Base-by-base conservation (phyloP, 2,329 filamentous ascomycete genomes). In the Lizonia empirigonia region DNA sequence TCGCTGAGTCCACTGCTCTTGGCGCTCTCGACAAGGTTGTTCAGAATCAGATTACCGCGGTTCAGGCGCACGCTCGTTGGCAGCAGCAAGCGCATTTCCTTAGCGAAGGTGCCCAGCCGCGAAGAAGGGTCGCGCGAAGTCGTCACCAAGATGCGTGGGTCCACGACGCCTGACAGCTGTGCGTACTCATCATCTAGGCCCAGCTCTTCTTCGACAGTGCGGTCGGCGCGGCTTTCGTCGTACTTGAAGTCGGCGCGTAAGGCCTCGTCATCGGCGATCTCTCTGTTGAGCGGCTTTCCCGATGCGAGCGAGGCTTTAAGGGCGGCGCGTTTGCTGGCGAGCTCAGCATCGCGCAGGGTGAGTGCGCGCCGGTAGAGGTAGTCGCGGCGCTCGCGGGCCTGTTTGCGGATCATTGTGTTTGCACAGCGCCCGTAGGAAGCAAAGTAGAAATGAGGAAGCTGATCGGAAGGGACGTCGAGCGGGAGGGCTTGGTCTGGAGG, bases 241-340 rank as follows among this genome's bases (percentile, higher is more conserved):
- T 93, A 99, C 69, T 92, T 91, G 77, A 89, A 97, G 71, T 97
- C 91, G 69, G 90, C 87, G 34, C 92, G 85, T 47, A 99, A 77
- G 23, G 82, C 72, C 74, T 90, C 91, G 76, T 99, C 93, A 68
- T 96, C 89, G 47, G 92, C 91, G 60, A 97, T 89, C 27, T 83
- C 80, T 19, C 89, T 84, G 62, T 93, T 89, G 38, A 96, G 77
- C 7, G 91, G 89, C 70, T 94, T 96, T 59, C 94, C 94, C 8
- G 89, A 90, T 18, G 94, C 93, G 41, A 97, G 81, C 8, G 92
- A 91, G 26, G 87, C 85, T 71, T 92, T 89, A 46, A 99, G 78
- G 71, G 95, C 90, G 30, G 92, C 88, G 65, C 93, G 82, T 74
- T 96, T 96, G 72, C 96, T 90, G 50, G 89, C 89, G 59, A 95